Evolutionary conservation across 345 rosid genomes (phyloP).

Genomic region (Ailanthus altissimus): DNA sequence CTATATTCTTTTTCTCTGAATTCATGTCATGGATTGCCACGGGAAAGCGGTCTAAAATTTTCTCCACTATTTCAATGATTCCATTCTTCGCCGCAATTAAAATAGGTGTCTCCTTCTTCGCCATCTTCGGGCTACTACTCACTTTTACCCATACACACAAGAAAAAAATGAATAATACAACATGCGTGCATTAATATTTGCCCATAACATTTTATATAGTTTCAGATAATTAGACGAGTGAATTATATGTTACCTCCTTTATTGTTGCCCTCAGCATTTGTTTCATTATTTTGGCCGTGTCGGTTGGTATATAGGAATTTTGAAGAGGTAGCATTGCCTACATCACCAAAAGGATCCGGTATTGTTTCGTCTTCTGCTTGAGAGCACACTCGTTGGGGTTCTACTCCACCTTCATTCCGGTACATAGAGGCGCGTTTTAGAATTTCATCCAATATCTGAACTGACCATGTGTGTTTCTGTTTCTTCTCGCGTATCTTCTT

Average conservation of each 20-base stretch:
- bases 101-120: conserved; percentile 23
- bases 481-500: conserved; percentile 37
- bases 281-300: background rate
- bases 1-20: conserved; percentile 18
- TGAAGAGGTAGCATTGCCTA: background rate
- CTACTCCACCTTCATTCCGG: conserved; percentile 29
- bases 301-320: background rate
- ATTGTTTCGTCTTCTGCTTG: background rate
- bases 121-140: background rate
- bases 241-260: background rate
- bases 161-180: background rate
- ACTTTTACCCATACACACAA: background rate
- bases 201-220: background rate
- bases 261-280: background rate
- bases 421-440: conserved; percentile 13
- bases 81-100: conserved; percentile 30
- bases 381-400: conserved; percentile 1
- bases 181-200: background rate
- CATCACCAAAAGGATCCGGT: background rate
- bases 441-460: conserved; percentile 47
- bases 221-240: background rate
- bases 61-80: conserved; percentile 29
- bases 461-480: conserved; percentile 46
- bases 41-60: conserved; percentile 22
- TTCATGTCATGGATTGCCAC: conserved; percentile 24